Conservation (phyloP, 1,284 basidiomycete species). For the Tylopilus sp. region DNA sequence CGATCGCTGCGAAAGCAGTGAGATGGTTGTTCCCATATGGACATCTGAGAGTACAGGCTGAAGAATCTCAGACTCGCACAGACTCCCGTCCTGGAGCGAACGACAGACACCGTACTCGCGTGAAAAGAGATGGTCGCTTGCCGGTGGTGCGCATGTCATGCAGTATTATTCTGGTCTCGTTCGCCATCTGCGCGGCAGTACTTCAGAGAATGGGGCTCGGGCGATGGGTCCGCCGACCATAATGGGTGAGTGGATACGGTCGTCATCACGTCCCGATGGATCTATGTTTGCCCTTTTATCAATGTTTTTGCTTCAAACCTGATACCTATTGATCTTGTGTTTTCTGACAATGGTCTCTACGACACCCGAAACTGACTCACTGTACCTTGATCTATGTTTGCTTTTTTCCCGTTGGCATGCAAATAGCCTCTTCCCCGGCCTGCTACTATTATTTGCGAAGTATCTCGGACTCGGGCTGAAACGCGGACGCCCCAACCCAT, state of each 20-base stretch:
- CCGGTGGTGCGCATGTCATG: constrained; percentile 19
- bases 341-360: not conserved
- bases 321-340: constrained; percentile 3
- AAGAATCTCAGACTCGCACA: not conserved
- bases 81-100: not conserved
- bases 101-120: constrained; percentile 1
- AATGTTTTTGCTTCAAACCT: not conserved
- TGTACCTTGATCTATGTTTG: not conserved
- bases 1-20: constrained; percentile 16
- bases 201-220: constrained; percentile 27
- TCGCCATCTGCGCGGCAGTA: constrained; percentile 27
- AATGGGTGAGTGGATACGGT: constrained; percentile 9
- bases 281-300: not conserved
- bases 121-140: constrained; percentile 5
- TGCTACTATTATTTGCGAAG: not conserved
- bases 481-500: not conserved
- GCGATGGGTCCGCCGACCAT: constrained; percentile 23
- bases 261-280: not conserved
- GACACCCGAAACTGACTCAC: not conserved
- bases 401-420: not conserved
- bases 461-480: not conserved
- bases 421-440: not conserved
- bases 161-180: constrained; percentile 28
- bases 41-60: not conserved
- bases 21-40: constrained; percentile 29